Base-by-base conservation (phyloP, 306 rosid genomes). In the Glycine soja region DNA sequence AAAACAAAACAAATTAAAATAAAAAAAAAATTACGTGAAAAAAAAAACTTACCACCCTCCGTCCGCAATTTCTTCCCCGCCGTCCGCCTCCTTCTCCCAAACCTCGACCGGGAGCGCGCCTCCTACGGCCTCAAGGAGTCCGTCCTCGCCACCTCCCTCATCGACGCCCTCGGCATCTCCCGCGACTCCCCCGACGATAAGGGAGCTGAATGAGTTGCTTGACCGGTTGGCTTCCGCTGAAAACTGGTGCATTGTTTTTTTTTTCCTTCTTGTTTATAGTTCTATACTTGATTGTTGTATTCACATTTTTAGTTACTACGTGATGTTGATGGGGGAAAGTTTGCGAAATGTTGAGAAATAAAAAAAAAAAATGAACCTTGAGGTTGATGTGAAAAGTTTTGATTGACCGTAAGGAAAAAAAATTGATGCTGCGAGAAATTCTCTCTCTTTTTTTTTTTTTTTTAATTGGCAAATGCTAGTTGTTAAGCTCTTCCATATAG, bases 81-180 rank as follows among this genome's bases (percentile, higher is more conserved):
- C n/a, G n/a, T n/a, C n/a, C n/a, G n/a, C 15, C 88, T 95, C 73
- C 77, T 95, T 47, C 93, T 95, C 13, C 98, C 98, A 0, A 88
- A 47, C 74, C 97, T 95, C 48, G 98, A 95, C 30, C 93, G 98
- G 52, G 97, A 92, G 78, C 92, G 98, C 1, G 94, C 94, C 68
- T 75, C 87, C 76, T 95, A 92, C 43, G 98, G 97, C 58, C 97
- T 95, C 84, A 92, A 91, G 83, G 98, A 95, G 88, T 91, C 97
- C 4, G 91, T 90, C 5, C 94, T 95, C 70, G 97, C 98, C 65
- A 90, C 90, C 36, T 91, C 88, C 70, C 97, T 92, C 75, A 89
- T 91, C 61, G 98, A 92, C 73, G 98, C 95, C 16, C 95, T 95
- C 43, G 92, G 92, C 81, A 85, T 95, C 82, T 81, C 98, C 16